Evolutionary conservation across 805 yeast species (phyloP), one percentile per base, ranked within the genome.

Genomic region (Saturnispora ahearnii): DNA sequence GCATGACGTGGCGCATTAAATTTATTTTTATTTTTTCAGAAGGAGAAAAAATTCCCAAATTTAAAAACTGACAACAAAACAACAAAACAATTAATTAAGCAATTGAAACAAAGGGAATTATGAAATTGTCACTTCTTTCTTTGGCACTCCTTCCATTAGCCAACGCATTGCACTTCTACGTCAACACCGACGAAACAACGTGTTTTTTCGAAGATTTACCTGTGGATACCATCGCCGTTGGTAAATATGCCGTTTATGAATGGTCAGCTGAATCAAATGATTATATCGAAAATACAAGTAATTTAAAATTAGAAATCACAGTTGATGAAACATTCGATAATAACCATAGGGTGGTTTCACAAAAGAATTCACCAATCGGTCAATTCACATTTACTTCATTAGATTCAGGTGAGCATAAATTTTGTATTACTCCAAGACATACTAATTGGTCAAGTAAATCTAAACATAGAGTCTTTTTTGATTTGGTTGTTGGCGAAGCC

Each of bases 201-300:
- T 93, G 98, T 67, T 91, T 91, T 65, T 84, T 70, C 60, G 93
- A 90, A 62, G 95, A 85, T 53, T 72, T 91, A 53, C 81, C 87
- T 15, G 73, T 75, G 55, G 85, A 82, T 57, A 79, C 95, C n/a
- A 74, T 91, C 51, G 84, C 90, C 22, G 85, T 85, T 51, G 96
- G 91, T 49, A 74, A 75, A 60, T 79, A 86, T 57, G 84, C 84
- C 56, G 85, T 87, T 3, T 76, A 75, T 62, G 89, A 84, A 58
- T 73, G 67, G 53, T 73, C 77, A 57, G 73, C 73, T 18, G 64
- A 68, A 32, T 65, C 74, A 7, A 59, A 68, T 41, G 74, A 73
- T 38, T 81, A 73, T 62, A 70, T 73, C 59, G 73, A 74, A 47
- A 55, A 54, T 34, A 79, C 77, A 55, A 68, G 73, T n/a, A 74